Conservation (phyloP, 805 yeast genomes). For the Starmerella floris region DNA sequence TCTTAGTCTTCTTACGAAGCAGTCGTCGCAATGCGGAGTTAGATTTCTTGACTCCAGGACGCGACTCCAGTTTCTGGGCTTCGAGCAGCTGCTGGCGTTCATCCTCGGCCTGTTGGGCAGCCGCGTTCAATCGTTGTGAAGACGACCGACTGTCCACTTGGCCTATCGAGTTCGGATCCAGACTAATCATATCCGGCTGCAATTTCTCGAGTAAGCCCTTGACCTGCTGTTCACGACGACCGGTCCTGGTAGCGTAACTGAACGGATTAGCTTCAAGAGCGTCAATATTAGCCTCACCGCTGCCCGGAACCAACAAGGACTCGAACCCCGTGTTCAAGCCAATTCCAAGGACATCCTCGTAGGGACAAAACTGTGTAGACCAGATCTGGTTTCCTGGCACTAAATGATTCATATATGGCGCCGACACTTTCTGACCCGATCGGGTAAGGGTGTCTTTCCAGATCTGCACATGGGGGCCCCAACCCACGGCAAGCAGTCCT, state of each 20-base stretch:
- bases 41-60: constrained; percentile 61
- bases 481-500: constrained; percentile 75
- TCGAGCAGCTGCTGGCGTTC: constrained; percentile 35
- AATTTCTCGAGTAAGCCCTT: constrained; percentile 72
- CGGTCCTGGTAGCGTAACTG: constrained; percentile 80
- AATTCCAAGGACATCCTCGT: constrained; percentile 87
- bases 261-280: constrained; percentile 86
- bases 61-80: constrained; percentile 42
- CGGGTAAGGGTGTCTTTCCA: constrained; percentile 74
- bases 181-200: constrained; percentile 79
- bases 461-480: constrained; percentile 90
- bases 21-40: constrained; percentile 72
- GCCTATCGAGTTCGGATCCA: constrained; percentile 83
- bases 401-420: constrained; percentile 87
- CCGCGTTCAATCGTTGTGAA: constrained; percentile 47
- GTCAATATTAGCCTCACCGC: constrained; percentile 97
- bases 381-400: constrained; percentile 64
- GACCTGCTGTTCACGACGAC: constrained; percentile 88
- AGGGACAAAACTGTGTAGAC: constrained; percentile 68
- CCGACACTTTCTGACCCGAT: constrained; percentile 42
- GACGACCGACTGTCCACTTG: constrained; percentile 61
- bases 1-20: constrained; percentile 69
- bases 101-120: constrained; percentile 29
- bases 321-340: constrained; percentile 70
- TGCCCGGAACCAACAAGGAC: constrained; percentile 85